Conservation (phyloP, 495 filamentous ascomycete genomes). For the Aspergillus campestris region DNA sequence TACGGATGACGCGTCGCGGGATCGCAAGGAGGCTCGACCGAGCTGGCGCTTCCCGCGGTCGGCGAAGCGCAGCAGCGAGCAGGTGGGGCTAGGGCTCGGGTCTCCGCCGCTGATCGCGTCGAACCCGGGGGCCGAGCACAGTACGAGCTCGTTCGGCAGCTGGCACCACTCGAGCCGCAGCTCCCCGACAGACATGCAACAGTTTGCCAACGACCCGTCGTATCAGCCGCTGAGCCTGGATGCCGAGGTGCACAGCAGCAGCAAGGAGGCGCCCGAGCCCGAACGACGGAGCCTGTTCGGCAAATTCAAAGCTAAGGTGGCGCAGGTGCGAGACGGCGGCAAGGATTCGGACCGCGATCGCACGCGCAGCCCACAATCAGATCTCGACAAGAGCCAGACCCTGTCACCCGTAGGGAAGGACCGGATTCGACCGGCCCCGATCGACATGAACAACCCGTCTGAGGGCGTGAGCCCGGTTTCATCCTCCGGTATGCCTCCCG, state of each 20-base stretch:
- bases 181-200: slow-evolving; percentile 20
- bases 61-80: slow-evolving; percentile 47
- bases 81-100: slow-evolving; percentile 31
- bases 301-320: slow-evolving; percentile 79
- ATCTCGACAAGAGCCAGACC: slow-evolving; percentile 22
- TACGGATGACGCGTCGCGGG: slow-evolving; percentile 49
- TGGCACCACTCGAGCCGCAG: slow-evolving; percentile 26
- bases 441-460: slow-evolving; percentile 19
- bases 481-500: slow-evolving; percentile 27
- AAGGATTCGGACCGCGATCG: slow-evolving; percentile 53
- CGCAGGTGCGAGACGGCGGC: slow-evolving; percentile 61
- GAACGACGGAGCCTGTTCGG: slow-evolving; percentile 65
- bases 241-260: slow-evolving; percentile 27
- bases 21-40: slow-evolving; percentile 52
- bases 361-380: slow-evolving; percentile 44
- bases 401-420: slow-evolving; percentile 17
- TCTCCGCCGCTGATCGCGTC: slow-evolving; percentile 49
- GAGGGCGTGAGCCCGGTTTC: slow-evolving; percentile 24
- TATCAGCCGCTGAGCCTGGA: slow-evolving; percentile 32
- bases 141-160: slow-evolving; percentile 62
- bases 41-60: slow-evolving; percentile 64
- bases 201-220: slow-evolving; percentile 27
- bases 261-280: slow-evolving; percentile 35
- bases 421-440: slow-evolving; percentile 12
- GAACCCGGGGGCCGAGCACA: slow-evolving; percentile 57